Conservation (phyloP, 306 rosid genomes). For the cucumber (Cucumis sativus) region DNA sequence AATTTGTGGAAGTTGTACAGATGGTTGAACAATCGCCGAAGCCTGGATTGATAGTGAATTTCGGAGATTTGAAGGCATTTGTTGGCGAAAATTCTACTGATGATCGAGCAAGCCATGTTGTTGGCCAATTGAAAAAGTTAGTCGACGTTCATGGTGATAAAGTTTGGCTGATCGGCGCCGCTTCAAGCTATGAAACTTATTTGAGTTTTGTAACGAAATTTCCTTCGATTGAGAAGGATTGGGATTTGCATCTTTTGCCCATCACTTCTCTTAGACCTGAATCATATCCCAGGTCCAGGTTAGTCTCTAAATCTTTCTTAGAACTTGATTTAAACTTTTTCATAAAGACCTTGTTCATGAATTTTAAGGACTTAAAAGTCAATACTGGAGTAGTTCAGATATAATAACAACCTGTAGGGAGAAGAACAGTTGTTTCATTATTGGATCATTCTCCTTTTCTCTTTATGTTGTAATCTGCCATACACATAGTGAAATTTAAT, state of each 20-base stretch:
- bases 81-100: conserved; percentile 19
- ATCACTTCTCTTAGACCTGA: conserved; percentile 66
- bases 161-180: conserved; percentile 65
- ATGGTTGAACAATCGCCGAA: conserved; percentile 34
- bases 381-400: background rate
- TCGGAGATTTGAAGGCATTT: conserved; percentile 65
- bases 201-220: conserved; percentile 54
- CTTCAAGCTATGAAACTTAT: conserved; percentile 62
- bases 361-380: background rate
- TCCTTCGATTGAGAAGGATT: conserved; percentile 69
- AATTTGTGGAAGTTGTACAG: conserved; percentile 27
- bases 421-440: background rate
- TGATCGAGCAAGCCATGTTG: conserved; percentile 23
- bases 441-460: background rate
- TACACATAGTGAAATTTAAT: background rate
- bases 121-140: conserved; percentile 35
- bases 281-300: conserved; percentile 70
- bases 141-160: conserved; percentile 38
- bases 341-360: background rate
- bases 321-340: background rate
- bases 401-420: background rate
- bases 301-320: background rate
- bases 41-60: conserved; percentile 55
- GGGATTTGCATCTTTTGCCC: conserved; percentile 81
- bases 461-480: background rate